A percentile compares a stretch with the other conserved stretches of the same genome.
These are phyloP conservation scores for Stipa capillata DNA, from an alignment of 176 grass and related monocot genomes.

Conservation along the genomic window DNA sequence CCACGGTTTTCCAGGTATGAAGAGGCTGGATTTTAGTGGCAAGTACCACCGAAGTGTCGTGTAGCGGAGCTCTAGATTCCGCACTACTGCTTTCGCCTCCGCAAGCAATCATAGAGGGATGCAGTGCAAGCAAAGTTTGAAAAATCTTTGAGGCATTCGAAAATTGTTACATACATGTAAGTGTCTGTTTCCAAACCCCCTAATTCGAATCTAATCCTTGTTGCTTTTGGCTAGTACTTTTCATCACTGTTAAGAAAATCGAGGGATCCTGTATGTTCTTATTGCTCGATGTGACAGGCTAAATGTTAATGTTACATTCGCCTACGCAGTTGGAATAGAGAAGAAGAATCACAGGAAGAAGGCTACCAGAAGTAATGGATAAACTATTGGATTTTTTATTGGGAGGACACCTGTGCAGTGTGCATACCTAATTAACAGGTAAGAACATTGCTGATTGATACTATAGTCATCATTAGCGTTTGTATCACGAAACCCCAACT, in stretches of 20 bases:
- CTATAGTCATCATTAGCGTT: neutral
- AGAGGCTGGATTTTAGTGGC: neutral
- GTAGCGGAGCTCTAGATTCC: conserved; percentile 25
- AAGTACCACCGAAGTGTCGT: conserved; percentile 15
- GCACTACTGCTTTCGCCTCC: conserved; percentile 10
- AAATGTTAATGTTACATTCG: neutral
- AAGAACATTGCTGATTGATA: conserved; percentile 1
- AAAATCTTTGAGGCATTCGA: neutral
- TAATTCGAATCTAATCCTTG: neutral
- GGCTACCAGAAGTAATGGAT: conserved; percentile 35
- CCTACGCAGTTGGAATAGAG: neutral
- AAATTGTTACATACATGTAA: neutral
- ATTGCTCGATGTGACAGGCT: neutral
- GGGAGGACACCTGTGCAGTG: neutral
- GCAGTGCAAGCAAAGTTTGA: neutral
- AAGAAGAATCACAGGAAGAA: neutral
- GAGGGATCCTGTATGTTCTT: neutral
- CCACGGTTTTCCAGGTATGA: too few relatives aligned
- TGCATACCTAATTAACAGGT: conserved; percentile 1
- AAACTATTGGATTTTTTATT: conserved; percentile 3
- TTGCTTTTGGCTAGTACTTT: too few relatives aligned
- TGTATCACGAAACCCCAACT: neutral
- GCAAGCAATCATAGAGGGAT: neutral
- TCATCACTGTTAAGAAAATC: neutral
- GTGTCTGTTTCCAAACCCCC: neutral